Percentiles rank a stretch among this genome's conserved stretches.
Conservation (phyloP, 208 protist genomes). For the Herpetomonas samuelpessoai region DNA sequence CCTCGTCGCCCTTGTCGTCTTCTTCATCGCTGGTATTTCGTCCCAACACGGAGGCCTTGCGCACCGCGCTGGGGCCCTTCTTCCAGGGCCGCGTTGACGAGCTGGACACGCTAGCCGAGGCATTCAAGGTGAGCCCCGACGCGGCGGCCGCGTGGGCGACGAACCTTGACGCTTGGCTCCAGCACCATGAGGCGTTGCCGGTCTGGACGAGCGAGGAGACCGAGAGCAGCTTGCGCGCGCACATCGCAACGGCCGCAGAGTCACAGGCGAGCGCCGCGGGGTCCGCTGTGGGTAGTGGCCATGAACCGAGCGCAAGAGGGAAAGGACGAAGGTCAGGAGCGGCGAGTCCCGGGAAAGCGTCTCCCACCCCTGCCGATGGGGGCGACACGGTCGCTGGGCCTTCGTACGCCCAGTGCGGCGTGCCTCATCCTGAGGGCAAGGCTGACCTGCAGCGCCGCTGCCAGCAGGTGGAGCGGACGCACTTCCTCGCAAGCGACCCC, state of each 20-base stretch:
- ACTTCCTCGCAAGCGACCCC: slow-evolving; percentile 30
- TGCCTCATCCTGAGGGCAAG: slow-evolving; percentile 47
- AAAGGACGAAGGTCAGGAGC: slow-evolving; percentile 4
- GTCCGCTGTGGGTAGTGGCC: too few relatives aligned
- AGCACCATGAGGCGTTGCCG: background rate
- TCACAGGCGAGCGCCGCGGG: background rate
- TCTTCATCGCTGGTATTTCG: slow-evolving; percentile 19
- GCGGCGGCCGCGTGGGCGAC: background rate
- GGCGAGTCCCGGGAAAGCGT: background rate
- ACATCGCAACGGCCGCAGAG: background rate
- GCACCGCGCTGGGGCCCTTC: slow-evolving; percentile 40
- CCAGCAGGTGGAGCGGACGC: slow-evolving; percentile 39
- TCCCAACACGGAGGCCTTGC: slow-evolving; percentile 46
- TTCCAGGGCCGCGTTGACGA: slow-evolving; percentile 31
- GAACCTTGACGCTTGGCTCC: slow-evolving; percentile 1
- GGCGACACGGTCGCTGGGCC: background rate
- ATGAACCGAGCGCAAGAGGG: slow-evolving; percentile 1
- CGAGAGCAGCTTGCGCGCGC: background rate
- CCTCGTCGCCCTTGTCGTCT: background rate
- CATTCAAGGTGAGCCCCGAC: slow-evolving; percentile 5
- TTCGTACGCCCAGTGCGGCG: slow-evolving; percentile 27
- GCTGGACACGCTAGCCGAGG: slow-evolving; percentile 22
- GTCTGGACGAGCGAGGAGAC: slow-evolving; percentile 8
- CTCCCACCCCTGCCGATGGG: background rate
- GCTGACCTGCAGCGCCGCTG: slow-evolving; percentile 51